Evolutionary conservation across 257 asterid species (phyloP).

Genomic region (Gentiana dahurica): DNA sequence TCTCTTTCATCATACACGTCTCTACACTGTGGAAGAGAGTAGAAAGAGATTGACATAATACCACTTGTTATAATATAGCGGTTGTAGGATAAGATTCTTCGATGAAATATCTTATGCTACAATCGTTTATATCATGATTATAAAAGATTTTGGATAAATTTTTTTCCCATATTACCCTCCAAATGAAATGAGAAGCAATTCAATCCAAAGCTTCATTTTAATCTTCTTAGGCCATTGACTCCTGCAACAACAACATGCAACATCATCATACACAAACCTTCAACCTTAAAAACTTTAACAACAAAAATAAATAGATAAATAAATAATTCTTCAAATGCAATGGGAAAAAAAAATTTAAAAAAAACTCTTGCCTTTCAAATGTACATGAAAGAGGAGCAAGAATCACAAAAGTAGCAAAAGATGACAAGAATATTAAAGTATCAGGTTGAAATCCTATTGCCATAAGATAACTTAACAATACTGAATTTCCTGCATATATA

Average conservation of each 20-base stretch:
- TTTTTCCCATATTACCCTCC: slow-evolving; percentile 47
- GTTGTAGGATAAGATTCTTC: too few species aligned
- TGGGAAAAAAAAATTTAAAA: too few species aligned
- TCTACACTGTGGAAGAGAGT: too few species aligned
- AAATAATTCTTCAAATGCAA: too few species aligned
- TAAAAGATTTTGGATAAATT: too few species aligned
- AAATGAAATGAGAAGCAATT: slow-evolving; percentile 56
- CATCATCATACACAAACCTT: background rate
- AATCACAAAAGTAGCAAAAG: slow-evolving; percentile 55
- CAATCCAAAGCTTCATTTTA: slow-evolving; percentile 36
- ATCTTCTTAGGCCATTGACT: slow-evolving; percentile 61
- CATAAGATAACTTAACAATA: slow-evolving; percentile 62
- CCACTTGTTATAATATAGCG: too few species aligned
- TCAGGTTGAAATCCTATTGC: slow-evolving; percentile 51
- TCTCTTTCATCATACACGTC: too few species aligned
- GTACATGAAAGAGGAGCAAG: slow-evolving; percentile 51
- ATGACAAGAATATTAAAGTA: slow-evolving; percentile 58
- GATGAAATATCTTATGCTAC: background rate
- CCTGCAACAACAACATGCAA: slow-evolving; percentile 28
- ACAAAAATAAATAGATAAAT: too few species aligned
- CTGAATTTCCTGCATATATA: slow-evolving; percentile 65
- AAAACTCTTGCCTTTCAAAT: slow-evolving; percentile 47
- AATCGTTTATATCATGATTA: too few species aligned
- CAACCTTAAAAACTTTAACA: background rate
- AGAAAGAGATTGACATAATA: too few species aligned